Percentiles rank a stretch among this genome's conserved stretches.
Evolutionary conservation across 169 alveolate genomes (phyloP).

Genomic region (Plasmodium chabaudi): DNA sequence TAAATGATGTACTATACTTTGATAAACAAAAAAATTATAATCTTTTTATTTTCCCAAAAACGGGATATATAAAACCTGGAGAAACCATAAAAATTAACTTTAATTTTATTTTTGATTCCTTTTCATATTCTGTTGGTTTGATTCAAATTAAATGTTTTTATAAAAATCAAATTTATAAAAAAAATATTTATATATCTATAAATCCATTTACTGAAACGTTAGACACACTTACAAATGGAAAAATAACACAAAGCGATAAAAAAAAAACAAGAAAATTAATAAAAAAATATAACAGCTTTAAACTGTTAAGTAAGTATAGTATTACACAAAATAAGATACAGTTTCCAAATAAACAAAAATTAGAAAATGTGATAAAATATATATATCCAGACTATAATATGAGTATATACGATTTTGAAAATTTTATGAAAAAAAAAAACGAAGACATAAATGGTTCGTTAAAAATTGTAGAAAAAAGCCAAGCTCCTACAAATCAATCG

Average conservation of each 20-base stretch:
- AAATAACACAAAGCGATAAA: not conserved
- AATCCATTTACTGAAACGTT: constrained; percentile 5
- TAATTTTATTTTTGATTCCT: constrained; percentile 26
- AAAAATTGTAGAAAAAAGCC: too few species aligned
- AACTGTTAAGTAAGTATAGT: too few species aligned
- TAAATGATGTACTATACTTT: constrained; percentile 44
- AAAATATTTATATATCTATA: constrained; percentile 6
- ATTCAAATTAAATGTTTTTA: constrained; percentile 28
- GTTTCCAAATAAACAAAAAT: not conserved
- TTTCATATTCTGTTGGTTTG: constrained; percentile 52
- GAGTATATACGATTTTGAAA: too few species aligned
- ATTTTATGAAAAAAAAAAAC: too few species aligned
- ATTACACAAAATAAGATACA: not conserved
- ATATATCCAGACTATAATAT: too few species aligned
- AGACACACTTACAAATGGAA: not conserved
- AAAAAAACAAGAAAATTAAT: too few species aligned
- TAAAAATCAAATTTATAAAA: constrained; percentile 2
- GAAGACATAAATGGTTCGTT: too few species aligned
- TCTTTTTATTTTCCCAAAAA: constrained; percentile 35
- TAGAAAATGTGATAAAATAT: too few species aligned
- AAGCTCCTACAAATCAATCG: too few species aligned
- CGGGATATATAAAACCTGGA: constrained; percentile 48
- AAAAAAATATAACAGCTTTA: too few species aligned
- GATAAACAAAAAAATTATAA: constrained; percentile 18
- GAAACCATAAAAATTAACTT: constrained; percentile 9